phyloP scores from a whole-genome alignment of 192 early-diverging fungal genomes.

The Coemansia sp. region DNA sequence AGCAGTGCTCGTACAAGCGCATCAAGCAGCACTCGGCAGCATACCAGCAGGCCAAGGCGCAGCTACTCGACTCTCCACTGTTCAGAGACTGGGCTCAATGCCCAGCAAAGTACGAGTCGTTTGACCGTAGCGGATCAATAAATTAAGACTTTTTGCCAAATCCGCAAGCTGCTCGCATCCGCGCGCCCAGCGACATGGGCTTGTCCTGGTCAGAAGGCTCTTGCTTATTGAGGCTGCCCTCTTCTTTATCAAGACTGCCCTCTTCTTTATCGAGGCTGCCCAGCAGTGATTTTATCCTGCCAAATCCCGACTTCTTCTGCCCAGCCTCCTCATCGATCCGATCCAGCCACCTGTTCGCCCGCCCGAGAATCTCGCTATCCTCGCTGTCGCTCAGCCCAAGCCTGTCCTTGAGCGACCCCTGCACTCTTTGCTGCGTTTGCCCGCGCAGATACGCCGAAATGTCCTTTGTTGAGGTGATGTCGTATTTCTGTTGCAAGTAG shows the following conservation, averaged over 20 bases:
- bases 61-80: slow-evolving; percentile 9
- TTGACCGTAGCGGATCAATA: slow-evolving; percentile 9
- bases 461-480: slow-evolving; percentile 9
- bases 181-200: slow-evolving; percentile 29
- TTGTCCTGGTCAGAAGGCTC: not conserved
- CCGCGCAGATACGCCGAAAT: slow-evolving; percentile 21
- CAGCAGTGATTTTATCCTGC: slow-evolving; percentile 24
- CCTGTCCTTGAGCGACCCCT: slow-evolving; percentile 19
- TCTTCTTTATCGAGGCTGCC: not conserved
- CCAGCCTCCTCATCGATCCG: slow-evolving; percentile 21
- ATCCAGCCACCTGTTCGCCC: slow-evolving; percentile 17
- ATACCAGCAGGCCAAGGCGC: slow-evolving; percentile 26
- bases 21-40: slow-evolving; percentile 24
- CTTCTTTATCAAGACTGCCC: slow-evolving; percentile 1
- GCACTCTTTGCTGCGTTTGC: not conserved
- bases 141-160: slow-evolving; percentile 12
- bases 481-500: slow-evolving; percentile 28
- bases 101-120: slow-evolving; percentile 23
- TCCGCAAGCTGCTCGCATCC: slow-evolving; percentile 37
- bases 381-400: slow-evolving; percentile 11
- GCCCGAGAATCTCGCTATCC: slow-evolving; percentile 15
- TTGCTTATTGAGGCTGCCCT: no score
- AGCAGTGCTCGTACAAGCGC: slow-evolving; percentile 16
- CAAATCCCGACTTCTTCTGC: slow-evolving; percentile 33
- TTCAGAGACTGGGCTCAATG: slow-evolving; percentile 34